Percentiles rank a stretch among this genome's conserved stretches.
Evolutionary conservation across 192 early-diverging fungal species (phyloP).

Genomic region (Obelidium mucronatum): DNA sequence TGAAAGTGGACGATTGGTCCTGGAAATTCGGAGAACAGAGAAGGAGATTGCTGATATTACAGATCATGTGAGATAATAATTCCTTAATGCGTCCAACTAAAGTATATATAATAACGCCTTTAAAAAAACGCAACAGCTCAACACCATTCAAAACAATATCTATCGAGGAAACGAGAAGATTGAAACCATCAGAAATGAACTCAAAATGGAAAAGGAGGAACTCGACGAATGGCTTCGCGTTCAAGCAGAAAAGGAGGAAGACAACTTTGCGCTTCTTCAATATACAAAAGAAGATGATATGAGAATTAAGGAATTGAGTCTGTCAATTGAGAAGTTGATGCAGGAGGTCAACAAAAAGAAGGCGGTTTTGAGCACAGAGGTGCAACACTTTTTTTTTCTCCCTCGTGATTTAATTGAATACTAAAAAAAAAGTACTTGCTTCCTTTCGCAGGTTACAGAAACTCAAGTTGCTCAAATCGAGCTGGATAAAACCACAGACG

Average conservation of each 20-base stretch:
- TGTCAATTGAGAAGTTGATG: constrained; percentile 65
- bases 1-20: constrained; percentile 54
- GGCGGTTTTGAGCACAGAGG: constrained; percentile 57
- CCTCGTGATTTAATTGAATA: neutral
- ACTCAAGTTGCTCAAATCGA: constrained; percentile 69
- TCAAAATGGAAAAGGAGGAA: constrained; percentile 65
- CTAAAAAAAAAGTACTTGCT: neutral
- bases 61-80: constrained; percentile 52
- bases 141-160: constrained; percentile 61
- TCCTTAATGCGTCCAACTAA: neutral
- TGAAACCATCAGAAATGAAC: constrained; percentile 56
- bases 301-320: constrained; percentile 60
- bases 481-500: constrained; percentile 62
- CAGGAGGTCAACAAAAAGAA: constrained; percentile 66
- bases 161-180: constrained; percentile 65
- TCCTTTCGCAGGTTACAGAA: constrained; percentile 57
- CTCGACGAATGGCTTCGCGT: constrained; percentile 68
- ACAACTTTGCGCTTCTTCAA: constrained; percentile 62
- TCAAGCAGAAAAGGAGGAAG: constrained; percentile 67
- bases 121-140: constrained; percentile 41
- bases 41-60: constrained; percentile 56
- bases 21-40: constrained; percentile 61
- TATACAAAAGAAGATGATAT: constrained; percentile 66
- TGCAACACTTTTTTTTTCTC: constrained; percentile 20
- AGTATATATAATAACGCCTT: neutral